Base-by-base conservation (phyloP, 1,284 basidiomycete genomes). In the Rhodotorula glutinis region DNA sequence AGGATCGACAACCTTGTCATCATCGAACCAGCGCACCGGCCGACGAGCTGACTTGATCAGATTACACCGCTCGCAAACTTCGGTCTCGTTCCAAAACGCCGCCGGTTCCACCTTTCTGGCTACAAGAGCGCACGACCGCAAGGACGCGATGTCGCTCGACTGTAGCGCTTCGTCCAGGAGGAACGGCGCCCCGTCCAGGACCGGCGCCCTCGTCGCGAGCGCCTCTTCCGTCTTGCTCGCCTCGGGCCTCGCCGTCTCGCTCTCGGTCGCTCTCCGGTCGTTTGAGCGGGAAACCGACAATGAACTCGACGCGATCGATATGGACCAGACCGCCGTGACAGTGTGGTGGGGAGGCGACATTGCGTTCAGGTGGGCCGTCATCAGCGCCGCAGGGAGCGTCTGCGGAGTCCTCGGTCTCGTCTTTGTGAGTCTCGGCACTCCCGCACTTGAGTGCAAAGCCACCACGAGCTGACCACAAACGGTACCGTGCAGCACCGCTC, bases 331-430 rank as follows among this genome's bases (percentile, higher is more conserved):
- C 9, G 51, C 27, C 14, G 66, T 64, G 52, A 52, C 65, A 23
- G 60, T 63, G 1, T 67, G 66, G 62, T 64, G 62, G 62, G 53
- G 57, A 1, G 62, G 47, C 21, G 49, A 70, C 4, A 51, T 57
- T 4, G 61, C 43, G 2, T 27, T 62, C 53, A n/a, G 55, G 16
- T 70, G 69, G 69, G 60, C 60, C 5, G 8, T 55, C 11, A n/a
- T 67, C 40, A 57, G 53, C 19, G 56, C 66, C 2, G 47, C n/a
- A 4, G 66, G 65, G 19, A 60, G 56, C 11, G 25, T 65, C 21
- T 11, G 27, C 4, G 67, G 70, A 7, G 51, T 58, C 25, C 44
- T 65, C 47, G 70, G 70, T 13, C 52, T 65, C 27, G n/a, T 66
- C 23, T 23, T 47, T 21, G 70, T 69, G 52, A n/a, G 69, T 55